phyloP scores from a whole-genome alignment of 2,329 filamentous ascomycete genomes.

The Aspergillus proliferans region DNA sequence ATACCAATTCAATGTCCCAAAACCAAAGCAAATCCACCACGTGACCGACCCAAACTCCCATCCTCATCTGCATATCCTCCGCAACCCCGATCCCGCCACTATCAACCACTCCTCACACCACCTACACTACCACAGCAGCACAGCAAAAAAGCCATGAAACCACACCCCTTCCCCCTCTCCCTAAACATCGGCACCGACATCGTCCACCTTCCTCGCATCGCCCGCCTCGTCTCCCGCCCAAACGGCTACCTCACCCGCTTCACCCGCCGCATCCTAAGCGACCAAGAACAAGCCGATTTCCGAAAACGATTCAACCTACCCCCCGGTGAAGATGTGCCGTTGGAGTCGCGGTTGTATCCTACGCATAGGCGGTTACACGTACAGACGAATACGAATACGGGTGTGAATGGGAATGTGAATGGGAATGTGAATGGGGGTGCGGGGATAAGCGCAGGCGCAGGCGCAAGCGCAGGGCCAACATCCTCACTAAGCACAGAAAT shows the following conservation, averaged over 20 bases:
- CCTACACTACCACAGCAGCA: constrained; percentile 9
- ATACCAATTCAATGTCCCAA: no score
- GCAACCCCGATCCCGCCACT: no score
- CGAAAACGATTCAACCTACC: constrained; percentile 24
- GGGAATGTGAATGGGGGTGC: not conserved
- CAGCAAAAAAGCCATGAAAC: not conserved
- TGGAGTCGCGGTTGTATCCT: not conserved
- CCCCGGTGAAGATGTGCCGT: not conserved
- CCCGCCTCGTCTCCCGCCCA: constrained; percentile 47
- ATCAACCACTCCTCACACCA: not conserved
- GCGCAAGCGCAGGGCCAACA: not conserved
- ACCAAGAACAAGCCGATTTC: constrained; percentile 35
- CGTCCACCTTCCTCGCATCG: constrained; percentile 62
- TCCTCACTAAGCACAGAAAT: constrained; percentile 24
- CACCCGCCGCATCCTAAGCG: constrained; percentile 35
- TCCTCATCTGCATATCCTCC: no score
- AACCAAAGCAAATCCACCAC: no score
- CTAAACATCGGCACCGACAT: constrained; percentile 73
- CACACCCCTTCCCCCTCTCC: constrained; percentile 54
- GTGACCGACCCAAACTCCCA: no score
- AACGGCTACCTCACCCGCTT: constrained; percentile 34
- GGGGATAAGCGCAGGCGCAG: not conserved
- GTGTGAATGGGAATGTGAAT: not conserved
- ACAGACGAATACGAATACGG: not conserved
- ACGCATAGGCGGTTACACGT: not conserved